phyloP scores from a whole-genome alignment of 495 filamentous ascomycete genomes.

The Penicillium canariense region DNA sequence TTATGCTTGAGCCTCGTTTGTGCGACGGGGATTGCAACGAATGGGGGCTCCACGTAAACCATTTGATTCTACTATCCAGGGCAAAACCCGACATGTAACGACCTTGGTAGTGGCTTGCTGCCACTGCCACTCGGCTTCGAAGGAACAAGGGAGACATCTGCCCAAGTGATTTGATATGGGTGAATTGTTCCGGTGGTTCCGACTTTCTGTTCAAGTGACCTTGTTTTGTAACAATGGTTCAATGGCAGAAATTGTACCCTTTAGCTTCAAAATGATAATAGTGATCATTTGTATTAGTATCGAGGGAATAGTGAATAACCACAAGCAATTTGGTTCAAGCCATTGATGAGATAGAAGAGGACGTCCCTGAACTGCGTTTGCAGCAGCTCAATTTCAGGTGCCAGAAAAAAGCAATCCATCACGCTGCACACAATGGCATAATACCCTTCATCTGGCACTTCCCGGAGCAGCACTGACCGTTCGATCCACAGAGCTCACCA shows the following conservation, averaged over 20 bases:
- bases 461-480: background rate
- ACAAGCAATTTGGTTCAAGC: background rate
- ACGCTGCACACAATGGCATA: background rate
- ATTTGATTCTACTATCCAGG: background rate
- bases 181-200: background rate
- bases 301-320: background rate
- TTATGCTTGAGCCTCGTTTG: background rate
- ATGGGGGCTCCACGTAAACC: background rate
- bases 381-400: background rate
- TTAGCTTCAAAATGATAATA: background rate
- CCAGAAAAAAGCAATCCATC: background rate
- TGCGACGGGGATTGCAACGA: background rate
- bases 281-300: background rate
- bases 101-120: background rate
- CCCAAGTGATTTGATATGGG: background rate
- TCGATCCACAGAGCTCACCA: background rate
- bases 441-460: background rate
- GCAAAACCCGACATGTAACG: background rate
- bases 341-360: background rate
- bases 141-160: background rate
- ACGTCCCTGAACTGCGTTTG: background rate
- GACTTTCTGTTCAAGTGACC: background rate
- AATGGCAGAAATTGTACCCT: background rate
- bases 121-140: background rate
- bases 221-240: background rate